These are phyloP conservation scores for Massarina eburnea DNA, from an alignment of 2,329 filamentous ascomycete species.

Conservation along the genomic window DNA sequence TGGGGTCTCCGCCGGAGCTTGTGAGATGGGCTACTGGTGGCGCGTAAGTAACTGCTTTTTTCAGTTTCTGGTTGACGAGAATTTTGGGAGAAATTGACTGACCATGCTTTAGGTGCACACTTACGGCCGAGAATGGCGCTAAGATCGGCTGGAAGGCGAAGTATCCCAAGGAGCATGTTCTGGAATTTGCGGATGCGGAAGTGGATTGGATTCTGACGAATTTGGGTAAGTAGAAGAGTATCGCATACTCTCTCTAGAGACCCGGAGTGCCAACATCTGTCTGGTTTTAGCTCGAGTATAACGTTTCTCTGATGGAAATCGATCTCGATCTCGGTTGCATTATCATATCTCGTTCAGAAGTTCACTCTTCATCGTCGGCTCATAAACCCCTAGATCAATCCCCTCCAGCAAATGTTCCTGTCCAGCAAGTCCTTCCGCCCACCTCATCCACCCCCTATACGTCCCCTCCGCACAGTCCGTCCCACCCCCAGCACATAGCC, in stretches of 20 bases:
- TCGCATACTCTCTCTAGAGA: no score
- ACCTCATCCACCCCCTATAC: slow-evolving; percentile 58
- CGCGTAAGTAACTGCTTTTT: slow-evolving; percentile 33
- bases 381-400: slow-evolving; percentile 16
- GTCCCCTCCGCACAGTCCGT: slow-evolving; percentile 54
- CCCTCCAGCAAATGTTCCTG: slow-evolving; percentile 34
- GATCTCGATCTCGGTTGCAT: no score
- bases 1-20: slow-evolving; percentile 38
- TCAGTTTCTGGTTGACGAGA: not conserved
- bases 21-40: slow-evolving; percentile 50
- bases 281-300: no score
- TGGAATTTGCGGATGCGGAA: slow-evolving; percentile 51
- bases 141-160: slow-evolving; percentile 52
- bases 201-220: slow-evolving; percentile 47
- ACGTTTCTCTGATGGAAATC: no score
- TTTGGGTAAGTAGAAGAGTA: slow-evolving; percentile 1
- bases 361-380: slow-evolving; percentile 16
- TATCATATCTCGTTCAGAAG: no score
- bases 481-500: slow-evolving; percentile 55
- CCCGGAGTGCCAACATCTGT: no score
- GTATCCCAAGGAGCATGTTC: slow-evolving; percentile 49
- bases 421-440: slow-evolving; percentile 53
- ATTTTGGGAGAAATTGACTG: not conserved
- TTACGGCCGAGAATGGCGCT: slow-evolving; percentile 46
- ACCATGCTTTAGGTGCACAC: slow-evolving; percentile 42